phyloP scores from a whole-genome alignment of 2,329 filamentous ascomycete species.

The Penicillium sp. region DNA sequence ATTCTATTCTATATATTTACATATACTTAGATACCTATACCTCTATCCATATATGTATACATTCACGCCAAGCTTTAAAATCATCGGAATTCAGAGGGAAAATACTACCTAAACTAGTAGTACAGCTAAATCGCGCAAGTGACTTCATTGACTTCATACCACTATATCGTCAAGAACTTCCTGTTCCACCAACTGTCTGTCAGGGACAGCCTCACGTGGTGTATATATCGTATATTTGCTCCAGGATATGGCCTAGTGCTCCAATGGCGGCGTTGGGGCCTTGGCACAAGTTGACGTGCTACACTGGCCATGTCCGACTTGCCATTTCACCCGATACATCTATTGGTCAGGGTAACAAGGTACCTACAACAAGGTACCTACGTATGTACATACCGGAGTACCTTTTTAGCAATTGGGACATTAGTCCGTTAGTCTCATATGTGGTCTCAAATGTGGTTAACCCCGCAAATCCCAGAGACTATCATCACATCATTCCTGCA shows the following conservation, averaged over 20 bases:
- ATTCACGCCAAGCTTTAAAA: slow-evolving; percentile 4
- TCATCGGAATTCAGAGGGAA: neutral
- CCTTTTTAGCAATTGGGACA: neutral
- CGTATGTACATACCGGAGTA: too few species aligned
- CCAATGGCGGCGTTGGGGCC: neutral
- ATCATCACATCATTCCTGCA: slow-evolving; percentile 8
- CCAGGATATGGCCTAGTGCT: neutral
- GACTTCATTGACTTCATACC: slow-evolving; percentile 5
- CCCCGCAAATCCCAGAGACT: slow-evolving; percentile 1
- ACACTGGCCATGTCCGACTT: neutral
- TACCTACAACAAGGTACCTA: neutral
- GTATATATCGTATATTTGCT: neutral
- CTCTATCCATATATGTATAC: neutral
- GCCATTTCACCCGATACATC: slow-evolving; percentile 1
- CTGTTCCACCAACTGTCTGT: slow-evolving; percentile 1
- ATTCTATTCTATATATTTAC: neutral
- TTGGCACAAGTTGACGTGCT: slow-evolving; percentile 1
- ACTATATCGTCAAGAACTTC: neutral
- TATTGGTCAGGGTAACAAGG: neutral
- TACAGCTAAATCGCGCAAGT: slow-evolving; percentile 5
- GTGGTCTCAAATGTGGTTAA: neutral
- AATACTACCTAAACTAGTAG: neutral
- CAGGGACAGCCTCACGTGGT: slow-evolving; percentile 11
- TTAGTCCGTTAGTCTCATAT: neutral
- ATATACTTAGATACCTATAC: neutral